Evolutionary conservation across 352 stramenopile species (phyloP), one percentile per base, ranked within the genome.

Genomic region (Plasmopara muralis): DNA sequence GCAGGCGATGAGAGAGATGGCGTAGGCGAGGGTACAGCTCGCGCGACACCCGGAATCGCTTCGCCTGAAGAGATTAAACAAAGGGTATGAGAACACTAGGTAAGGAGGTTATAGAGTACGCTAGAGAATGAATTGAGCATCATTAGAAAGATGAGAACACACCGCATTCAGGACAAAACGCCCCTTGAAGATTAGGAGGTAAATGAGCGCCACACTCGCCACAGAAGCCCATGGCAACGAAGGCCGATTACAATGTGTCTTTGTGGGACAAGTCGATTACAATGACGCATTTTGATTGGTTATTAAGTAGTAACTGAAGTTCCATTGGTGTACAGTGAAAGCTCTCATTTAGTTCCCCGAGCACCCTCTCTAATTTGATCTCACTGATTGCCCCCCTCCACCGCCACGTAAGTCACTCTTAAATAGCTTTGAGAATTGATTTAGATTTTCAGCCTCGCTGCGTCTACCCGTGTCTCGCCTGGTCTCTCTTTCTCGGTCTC

Each of bases 101-200:
- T 59, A 20, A 34, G 40, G 13, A 37, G 3, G 28, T 44, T 51
- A 5, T 55, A 54, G 43, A 52, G 25, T 30, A 35, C 16, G 3
- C 33, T 44, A 8, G n/a, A 16, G 8, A 25, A 18, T n/a, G 14
- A 30, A 44, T 34, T 0, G 18, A 25, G 38, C 9, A 52, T 44
- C 28, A 10, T 3, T 46, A 20, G 41, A 51, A 35, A 60, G 7
- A 31, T 25, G 28, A 43, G n/a, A 38, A 70, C 73, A 47, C 46
- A 81, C 81, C 78, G 62, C 82, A 93, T 50, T 90, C 75, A 18
- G 82, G 77, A 38, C 82, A 93, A 63, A 88, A 90, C 54, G 68
- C 64, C 5, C 69, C 71, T 18, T 70, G 72, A 33, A 77, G 64
- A 50, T 87, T 76, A 9, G 69, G 64, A 14, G 75, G 56, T 50